Base-by-base conservation (phyloP, 1,284 basidiomycete genomes). In the Ganoderma sp. region DNA sequence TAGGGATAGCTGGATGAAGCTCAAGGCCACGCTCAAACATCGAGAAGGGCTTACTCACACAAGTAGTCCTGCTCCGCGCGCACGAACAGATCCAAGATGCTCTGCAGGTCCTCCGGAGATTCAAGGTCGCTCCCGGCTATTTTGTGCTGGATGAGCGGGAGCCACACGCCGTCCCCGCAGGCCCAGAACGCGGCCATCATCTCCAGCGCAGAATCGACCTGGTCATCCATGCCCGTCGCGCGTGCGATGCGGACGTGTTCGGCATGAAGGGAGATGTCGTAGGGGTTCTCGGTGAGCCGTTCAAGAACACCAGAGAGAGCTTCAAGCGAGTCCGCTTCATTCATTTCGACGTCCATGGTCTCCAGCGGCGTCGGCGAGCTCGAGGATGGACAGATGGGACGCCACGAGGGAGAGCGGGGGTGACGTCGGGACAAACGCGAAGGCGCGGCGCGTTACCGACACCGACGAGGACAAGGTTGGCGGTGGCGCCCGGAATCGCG, bases 61-160 rank as follows among this genome's bases (percentile, higher is more conserved):
- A 95, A 76, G 76, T 96, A 96, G 75, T 96, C 94, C 19, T 79
- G 80, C 77, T 94, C 92, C 19, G 94, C 94, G 58, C 84, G 85
- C 56, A 83, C 79, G 76, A 91, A 95, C 58, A 89, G 72, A n/a
- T 85, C 84, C 66, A 93, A 78, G 14, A 94, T 77, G 59, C 89
- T 87, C 54, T 85, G 75, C 28, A 89, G 81, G 15, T 84, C 85
- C 60, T 87, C 84, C 19, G 78, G 75, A 4, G 84, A 83, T 42
- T 85, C 81, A 39, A 89, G 65, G 72, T 90, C 81, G 4, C 82
- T 79, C 2, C 79, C 72, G n/a, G 79, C 75, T 63, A 84, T 78
- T 74, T 87, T 90, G n/a, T 81, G 78, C 17, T 87, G 80, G 45
- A 93, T 82, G 43, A 91, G 80, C 17, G 86, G 85, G 32, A 88